A percentile compares a stretch with the other conserved stretches of the same genome.
Evolutionary conservation across 2,329 filamentous ascomycete species (phyloP).

Genomic region (Ilyonectria mors-panacis): DNA sequence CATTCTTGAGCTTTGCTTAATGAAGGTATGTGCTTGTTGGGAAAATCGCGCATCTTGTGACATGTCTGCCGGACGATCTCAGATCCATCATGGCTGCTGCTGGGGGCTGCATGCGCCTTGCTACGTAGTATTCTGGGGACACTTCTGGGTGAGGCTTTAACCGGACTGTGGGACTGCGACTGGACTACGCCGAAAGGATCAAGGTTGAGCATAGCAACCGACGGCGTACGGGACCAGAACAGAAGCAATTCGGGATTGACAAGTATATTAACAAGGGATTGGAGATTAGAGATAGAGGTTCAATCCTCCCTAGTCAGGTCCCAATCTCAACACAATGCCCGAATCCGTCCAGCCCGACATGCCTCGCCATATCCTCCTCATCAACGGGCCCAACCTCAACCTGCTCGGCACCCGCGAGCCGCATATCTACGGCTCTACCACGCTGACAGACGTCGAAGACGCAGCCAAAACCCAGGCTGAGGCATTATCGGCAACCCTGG

Average conservation of each 20-base stretch:
- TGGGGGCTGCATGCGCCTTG: not conserved
- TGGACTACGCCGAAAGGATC: slow-evolving; percentile 14
- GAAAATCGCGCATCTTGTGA: too few relatives aligned
- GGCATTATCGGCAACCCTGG: slow-evolving; percentile 63
- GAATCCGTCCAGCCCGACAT: slow-evolving; percentile 41
- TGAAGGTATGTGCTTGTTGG: too few relatives aligned
- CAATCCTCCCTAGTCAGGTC: not conserved
- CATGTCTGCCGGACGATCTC: too few relatives aligned
- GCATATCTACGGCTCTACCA: slow-evolving; percentile 79
- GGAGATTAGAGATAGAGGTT: not conserved
- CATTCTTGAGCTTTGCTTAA: too few relatives aligned
- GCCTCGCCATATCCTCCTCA: slow-evolving; percentile 72
- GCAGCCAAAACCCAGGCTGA: slow-evolving; percentile 65
- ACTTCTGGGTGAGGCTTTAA: slow-evolving; percentile 47
- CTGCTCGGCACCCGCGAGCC: slow-evolving; percentile 83
- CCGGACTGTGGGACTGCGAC: slow-evolving; percentile 31
- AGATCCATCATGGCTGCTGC: slow-evolving; percentile 13
- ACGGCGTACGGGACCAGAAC: slow-evolving; percentile 1
- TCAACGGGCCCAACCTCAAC: slow-evolving; percentile 89
- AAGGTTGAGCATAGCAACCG: slow-evolving; percentile 14
- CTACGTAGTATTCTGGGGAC: too few relatives aligned
- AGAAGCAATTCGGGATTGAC: slow-evolving; percentile 11
- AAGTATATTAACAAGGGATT: slow-evolving; percentile 13
- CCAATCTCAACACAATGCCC: slow-evolving; percentile 12
- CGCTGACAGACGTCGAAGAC: slow-evolving; percentile 73